Percentiles rank a stretch among this genome's conserved stretches.
Evolutionary conservation across 2,329 filamentous ascomycete species (phyloP).

Genomic region (Fusarium burgessii): DNA sequence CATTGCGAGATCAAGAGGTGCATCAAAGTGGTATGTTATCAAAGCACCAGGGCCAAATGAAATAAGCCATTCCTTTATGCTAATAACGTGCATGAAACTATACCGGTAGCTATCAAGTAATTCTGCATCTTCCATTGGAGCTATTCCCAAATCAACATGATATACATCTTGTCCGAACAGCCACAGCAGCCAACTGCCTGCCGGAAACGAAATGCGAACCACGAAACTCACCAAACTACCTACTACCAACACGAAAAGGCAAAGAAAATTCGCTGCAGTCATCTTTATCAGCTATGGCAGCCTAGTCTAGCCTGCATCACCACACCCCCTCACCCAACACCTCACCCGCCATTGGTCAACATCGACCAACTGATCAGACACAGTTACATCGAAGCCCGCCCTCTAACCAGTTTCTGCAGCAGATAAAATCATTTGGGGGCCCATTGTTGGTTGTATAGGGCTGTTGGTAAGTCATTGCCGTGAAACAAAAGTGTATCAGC

Average conservation of each 20-base stretch:
- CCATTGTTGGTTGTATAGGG: background rate
- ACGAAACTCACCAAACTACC: background rate
- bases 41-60: background rate
- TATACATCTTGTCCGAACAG: background rate
- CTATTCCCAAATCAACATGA: background rate
- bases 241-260: conserved; percentile 22
- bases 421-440: conserved; percentile 16
- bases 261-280: conserved; percentile 18
- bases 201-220: conserved; percentile 26
- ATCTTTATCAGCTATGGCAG: conserved; percentile 36
- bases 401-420: conserved; percentile 19
- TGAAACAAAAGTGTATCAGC: conserved; percentile 36
- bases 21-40: background rate
- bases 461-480: conserved; percentile 4
- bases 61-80: background rate
- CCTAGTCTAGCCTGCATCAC: conserved; percentile 41
- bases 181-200: background rate
- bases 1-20: background rate
- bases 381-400: conserved; percentile 25
- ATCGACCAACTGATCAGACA: conserved; percentile 30
- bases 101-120: background rate
- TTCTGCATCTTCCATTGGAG: background rate
- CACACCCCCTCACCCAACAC: conserved; percentile 24
- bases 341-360: conserved; percentile 31
- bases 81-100: background rate